phyloP scores from a whole-genome alignment of 805 yeast genomes.

The Cyberlindnera maritima region DNA sequence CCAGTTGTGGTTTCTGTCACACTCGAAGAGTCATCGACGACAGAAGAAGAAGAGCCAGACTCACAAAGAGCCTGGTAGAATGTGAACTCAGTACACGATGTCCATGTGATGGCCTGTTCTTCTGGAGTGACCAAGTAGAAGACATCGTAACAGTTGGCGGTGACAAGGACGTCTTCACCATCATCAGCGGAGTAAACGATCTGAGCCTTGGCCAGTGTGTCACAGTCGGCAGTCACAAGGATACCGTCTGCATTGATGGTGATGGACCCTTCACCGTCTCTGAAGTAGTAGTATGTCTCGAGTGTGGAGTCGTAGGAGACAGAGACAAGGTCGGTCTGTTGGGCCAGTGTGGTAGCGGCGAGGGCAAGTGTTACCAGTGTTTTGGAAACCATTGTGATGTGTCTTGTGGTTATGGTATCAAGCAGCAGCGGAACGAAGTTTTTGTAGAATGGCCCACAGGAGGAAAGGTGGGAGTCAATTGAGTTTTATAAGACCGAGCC shows the following conservation, averaged over 20 bases:
- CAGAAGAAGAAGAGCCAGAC: neutral
- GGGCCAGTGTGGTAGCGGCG: conserved; percentile 23
- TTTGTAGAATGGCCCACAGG: too few species aligned
- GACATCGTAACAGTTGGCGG: conserved; percentile 26
- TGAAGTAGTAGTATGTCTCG: conserved; percentile 23
- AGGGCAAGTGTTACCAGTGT: conserved; percentile 15
- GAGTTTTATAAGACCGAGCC: conserved; percentile 5
- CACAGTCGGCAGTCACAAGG: conserved; percentile 17
- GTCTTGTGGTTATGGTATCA: neutral
- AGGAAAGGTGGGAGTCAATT: conserved; percentile 5
- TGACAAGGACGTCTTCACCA: conserved; percentile 17
- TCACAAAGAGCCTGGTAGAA: conserved; percentile 21
- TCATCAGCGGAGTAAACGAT: conserved; percentile 21
- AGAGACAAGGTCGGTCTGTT: conserved; percentile 13
- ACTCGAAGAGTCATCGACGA: neutral
- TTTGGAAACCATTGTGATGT: conserved; percentile 3
- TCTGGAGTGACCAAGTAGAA: conserved; percentile 19
- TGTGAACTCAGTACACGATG: conserved; percentile 26
- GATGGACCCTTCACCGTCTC: conserved; percentile 16
- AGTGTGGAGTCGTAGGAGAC: conserved; percentile 18
- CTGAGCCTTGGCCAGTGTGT: conserved; percentile 19
- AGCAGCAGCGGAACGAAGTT: neutral
- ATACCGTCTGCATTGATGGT: conserved; percentile 16
- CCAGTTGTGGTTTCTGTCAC: conserved; percentile 9
- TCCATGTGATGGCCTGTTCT: conserved; percentile 19